Evolutionary conservation across 345 rosid species (phyloP).

Genomic region (Mallotus nudiflorus): DNA sequence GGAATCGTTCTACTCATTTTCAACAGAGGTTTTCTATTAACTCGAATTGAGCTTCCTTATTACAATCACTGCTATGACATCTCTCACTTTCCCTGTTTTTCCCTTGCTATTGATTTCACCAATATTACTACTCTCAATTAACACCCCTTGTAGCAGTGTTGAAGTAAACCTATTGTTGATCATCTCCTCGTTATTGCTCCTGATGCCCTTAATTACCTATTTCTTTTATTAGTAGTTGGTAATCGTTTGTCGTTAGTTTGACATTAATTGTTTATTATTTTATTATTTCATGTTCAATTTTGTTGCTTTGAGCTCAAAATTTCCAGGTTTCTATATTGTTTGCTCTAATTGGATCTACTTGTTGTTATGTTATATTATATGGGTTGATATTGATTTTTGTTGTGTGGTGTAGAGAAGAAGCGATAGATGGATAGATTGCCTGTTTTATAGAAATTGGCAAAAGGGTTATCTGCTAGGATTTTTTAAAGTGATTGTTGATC

Average conservation of each 20-base stretch:
- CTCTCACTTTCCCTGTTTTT: constrained; percentile 58
- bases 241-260: neutral
- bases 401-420: constrained; percentile 44
- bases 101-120: constrained; percentile 11
- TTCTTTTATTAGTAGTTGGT: neutral
- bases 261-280: neutral
- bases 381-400: neutral
- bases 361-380: no score
- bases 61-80: constrained; percentile 66
- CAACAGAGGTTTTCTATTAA: constrained; percentile 80
- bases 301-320: constrained; percentile 70
- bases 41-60: constrained; percentile 89
- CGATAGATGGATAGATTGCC: constrained; percentile 90
- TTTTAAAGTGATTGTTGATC: constrained; percentile 94
- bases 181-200: constrained; percentile 71
- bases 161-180: constrained; percentile 72
- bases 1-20: constrained; percentile 58
- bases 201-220: constrained; percentile 66
- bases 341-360: neutral
- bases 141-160: constrained; percentile 24
- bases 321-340: constrained; percentile 41
- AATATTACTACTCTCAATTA: no score
- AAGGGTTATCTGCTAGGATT: constrained; percentile 69
- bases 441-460: constrained; percentile 66
- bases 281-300: constrained; percentile 62